A percentile compares a stretch with the other conserved stretches of the same genome.
Conservation (phyloP, 768 basidiomycete genomes). For the Leccinum imitatum region DNA sequence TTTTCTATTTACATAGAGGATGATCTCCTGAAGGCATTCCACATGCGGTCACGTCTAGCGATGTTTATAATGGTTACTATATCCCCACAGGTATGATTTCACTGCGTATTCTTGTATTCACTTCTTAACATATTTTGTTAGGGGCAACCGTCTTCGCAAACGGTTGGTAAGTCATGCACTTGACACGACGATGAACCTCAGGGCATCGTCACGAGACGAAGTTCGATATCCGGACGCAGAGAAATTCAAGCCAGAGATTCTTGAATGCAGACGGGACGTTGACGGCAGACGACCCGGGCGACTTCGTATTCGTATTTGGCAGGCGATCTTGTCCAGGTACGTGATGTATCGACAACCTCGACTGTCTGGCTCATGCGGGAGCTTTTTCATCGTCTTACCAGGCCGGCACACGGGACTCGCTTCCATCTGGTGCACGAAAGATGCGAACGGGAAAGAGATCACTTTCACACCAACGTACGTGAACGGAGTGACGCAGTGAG, state of each 20-base stretch:
- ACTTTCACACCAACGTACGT: neutral
- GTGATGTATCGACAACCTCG: too few species aligned
- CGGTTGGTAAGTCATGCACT: neutral
- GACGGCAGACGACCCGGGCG: too few species aligned
- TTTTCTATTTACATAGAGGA: too few species aligned
- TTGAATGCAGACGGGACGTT: neutral
- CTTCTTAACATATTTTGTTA: too few species aligned
- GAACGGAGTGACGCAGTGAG: neutral
- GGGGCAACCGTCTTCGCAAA: too few species aligned
- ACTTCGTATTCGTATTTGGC: neutral
- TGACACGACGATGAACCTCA: neutral
- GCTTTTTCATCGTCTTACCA: neutral
- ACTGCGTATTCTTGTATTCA: too few species aligned
- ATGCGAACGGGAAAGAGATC: neutral
- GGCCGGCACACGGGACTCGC: neutral
- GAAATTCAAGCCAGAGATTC: slow-evolving; percentile 14
- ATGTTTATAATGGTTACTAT: too few species aligned
- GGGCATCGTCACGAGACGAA: neutral
- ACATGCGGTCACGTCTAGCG: too few species aligned
- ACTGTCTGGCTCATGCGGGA: neutral
- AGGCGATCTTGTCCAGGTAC: too few species aligned
- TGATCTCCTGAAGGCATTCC: too few species aligned
- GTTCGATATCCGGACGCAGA: slow-evolving; percentile 6
- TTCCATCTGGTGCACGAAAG: neutral
- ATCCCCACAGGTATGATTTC: too few species aligned